Evolutionary conservation across 73 alveolate genomes (phyloP).

Genomic region (Paraurostyla sp.): DNA sequence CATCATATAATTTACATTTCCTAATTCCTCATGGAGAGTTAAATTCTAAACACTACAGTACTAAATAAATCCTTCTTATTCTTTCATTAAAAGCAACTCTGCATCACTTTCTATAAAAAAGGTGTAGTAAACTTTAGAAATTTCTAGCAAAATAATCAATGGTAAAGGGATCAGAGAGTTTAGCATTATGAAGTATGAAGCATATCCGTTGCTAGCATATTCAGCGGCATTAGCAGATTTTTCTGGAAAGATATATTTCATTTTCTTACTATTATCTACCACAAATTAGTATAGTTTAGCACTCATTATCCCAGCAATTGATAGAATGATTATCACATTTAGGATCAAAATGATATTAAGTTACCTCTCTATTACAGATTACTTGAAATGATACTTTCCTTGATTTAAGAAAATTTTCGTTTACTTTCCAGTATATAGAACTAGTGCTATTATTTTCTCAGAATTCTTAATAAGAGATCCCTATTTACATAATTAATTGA

Average conservation of each 20-base stretch:
- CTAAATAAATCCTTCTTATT: not conserved
- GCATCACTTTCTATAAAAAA: not conserved
- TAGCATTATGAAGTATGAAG: conserved; percentile 1
- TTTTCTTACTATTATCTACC: conserved; percentile 1
- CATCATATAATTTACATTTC: conserved; percentile 35
- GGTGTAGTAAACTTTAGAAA: conserved; percentile 18
- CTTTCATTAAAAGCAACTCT: not conserved
- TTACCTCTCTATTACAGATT: not conserved
- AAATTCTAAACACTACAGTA: conserved; percentile 23
- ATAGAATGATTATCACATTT: not conserved
- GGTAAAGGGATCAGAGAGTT: conserved; percentile 28
- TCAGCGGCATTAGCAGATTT: not conserved
- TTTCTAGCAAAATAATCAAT: not conserved
- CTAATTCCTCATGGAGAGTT: conserved; percentile 40
- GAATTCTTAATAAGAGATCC: conserved; percentile 37
- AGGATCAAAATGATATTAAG: not conserved
- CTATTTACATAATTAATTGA: not conserved
- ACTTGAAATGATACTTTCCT: conserved; percentile 26
- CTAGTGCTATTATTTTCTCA: not conserved
- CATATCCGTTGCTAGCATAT: not conserved
- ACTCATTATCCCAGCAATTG: not conserved
- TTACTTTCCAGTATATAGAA: conserved; percentile 18
- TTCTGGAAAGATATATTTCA: conserved; percentile 15
- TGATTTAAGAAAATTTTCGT: conserved; percentile 18
- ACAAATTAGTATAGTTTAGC: not conserved